Base-by-base conservation (phyloP, 1,284 basidiomycete genomes). In the Coriolopsis trogii region DNA sequence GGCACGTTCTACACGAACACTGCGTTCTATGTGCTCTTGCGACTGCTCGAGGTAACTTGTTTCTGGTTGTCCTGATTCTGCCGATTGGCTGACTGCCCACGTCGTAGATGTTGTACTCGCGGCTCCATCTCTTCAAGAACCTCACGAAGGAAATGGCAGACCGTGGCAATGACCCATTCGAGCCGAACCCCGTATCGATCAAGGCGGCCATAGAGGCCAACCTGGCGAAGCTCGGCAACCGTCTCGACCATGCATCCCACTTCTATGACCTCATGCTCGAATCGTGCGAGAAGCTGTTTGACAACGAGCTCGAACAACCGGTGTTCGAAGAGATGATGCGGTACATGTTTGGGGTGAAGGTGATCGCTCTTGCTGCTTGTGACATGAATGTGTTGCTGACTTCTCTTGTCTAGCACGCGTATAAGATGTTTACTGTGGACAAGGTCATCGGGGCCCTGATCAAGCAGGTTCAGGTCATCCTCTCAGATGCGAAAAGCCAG, bases 371-470 rank as follows among this genome's bases (percentile, higher is more conserved):
- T 21, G 3, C 21, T 6, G 37, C 23, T 34, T 29, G 25, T 26
- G 33, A 53, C 21, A 45, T 29, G 9, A 38, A 47, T 18, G 24
- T 9, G 13, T 12, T 39, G 8, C n/a, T 42, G 10, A 29, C 5
- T 6, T 10, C 10, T 13, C 12, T 5, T 5, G 3, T 55, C 6
- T 51, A 89, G 86, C 75, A 86, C 31, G 84, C 84, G 0, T 96
- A 92, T 69, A 88, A 89, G 64, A 83, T 92, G 65, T 97, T 96
- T 67, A 97, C 95, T 0, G 74, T 97, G n/a, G 95, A 98, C 73
- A 94, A 96, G 69, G 79, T 96, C 42, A 84, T 96, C 47, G 89
- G 89, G 3, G 81, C 84, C n/a, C 81, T 93, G 63, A 87, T 93
- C 72, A 97, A 91, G 69, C 94, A 90, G 77, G 82, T 89, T 2